phyloP scores from a whole-genome alignment of 345 rosid genomes.

The Eucalyptus curtisii region DNA sequence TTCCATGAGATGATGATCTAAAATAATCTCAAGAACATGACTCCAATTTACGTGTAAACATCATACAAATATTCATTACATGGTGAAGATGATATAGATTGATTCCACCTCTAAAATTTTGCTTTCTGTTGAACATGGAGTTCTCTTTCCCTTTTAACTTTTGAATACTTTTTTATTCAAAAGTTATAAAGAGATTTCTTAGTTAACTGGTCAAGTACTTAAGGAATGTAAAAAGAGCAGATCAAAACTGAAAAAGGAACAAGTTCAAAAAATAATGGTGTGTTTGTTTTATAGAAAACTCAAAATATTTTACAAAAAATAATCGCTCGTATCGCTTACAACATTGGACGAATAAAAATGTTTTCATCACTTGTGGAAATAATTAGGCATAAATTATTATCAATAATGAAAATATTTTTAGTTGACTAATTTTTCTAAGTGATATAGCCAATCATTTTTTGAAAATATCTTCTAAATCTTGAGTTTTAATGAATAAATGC shows the following conservation, averaged over 20 bases:
- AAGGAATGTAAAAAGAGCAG: neutral
- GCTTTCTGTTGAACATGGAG: neutral
- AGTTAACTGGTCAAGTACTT: neutral
- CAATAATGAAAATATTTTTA: too few relatives aligned
- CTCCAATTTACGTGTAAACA: neutral
- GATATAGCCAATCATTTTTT: too few relatives aligned
- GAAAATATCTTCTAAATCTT: too few relatives aligned
- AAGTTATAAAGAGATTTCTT: neutral
- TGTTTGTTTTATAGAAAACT: too few relatives aligned
- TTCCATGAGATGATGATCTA: neutral
- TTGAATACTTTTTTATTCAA: too few relatives aligned
- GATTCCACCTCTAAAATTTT: neutral
- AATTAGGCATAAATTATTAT: too few relatives aligned
- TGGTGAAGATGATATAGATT: neutral
- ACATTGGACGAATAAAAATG: rapidly evolving
- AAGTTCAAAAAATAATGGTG: neutral
- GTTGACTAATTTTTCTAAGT: too few relatives aligned
- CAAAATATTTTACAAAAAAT: too few relatives aligned
- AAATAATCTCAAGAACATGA: too few relatives aligned
- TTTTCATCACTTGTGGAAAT: too few relatives aligned
- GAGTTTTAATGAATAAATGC: too few relatives aligned
- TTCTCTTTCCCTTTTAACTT: neutral
- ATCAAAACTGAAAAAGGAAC: neutral
- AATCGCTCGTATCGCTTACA: rapidly evolving
- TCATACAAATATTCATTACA: neutral